These are phyloP conservation scores for Plicaturopsis crispa DNA, from an alignment of 768 basidiomycete species.

Conservation along the genomic window DNA sequence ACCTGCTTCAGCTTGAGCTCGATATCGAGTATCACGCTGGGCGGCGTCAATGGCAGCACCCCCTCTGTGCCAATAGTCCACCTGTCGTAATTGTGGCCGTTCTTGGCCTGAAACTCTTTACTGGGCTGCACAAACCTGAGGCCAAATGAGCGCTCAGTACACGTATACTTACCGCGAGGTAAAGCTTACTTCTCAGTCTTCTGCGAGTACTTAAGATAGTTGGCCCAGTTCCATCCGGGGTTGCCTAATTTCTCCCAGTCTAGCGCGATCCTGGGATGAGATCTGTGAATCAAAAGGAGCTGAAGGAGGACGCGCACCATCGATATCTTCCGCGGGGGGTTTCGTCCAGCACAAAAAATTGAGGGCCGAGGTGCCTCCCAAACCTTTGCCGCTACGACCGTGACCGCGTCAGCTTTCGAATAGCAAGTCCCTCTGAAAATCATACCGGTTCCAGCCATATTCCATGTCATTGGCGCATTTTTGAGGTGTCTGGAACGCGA, in stretches of 20 bases:
- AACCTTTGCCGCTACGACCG: slow-evolving; percentile 5
- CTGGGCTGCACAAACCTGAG: slow-evolving; percentile 3
- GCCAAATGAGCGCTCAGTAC: neutral
- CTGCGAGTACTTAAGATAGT: slow-evolving; percentile 28
- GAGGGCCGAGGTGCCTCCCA: slow-evolving; percentile 36
- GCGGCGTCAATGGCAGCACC: no score
- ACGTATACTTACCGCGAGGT: slow-evolving; percentile 1
- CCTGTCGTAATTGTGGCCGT: slow-evolving; percentile 6
- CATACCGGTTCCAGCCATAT: slow-evolving; percentile 4
- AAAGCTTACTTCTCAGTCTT: slow-evolving; percentile 28
- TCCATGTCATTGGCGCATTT: slow-evolving; percentile 6
- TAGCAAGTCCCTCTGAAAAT: no score
- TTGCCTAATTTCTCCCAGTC: slow-evolving; percentile 45
- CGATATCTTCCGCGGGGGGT: slow-evolving; percentile 21
- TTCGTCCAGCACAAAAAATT: slow-evolving; percentile 30
- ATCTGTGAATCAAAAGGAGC: no score
- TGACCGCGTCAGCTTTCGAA: no score
- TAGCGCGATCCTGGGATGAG: no score
- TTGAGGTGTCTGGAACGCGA: no score
- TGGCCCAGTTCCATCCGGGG: slow-evolving; percentile 46
- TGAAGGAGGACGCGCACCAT: slow-evolving; percentile 19
- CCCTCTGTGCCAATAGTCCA: no score
- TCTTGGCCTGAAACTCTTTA: slow-evolving; percentile 6
- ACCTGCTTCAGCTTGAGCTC: no score
- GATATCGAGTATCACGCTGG: no score